Base-by-base conservation (phyloP, 352 stramenopile genomes). In the Globisporangium cederbergense region DNA sequence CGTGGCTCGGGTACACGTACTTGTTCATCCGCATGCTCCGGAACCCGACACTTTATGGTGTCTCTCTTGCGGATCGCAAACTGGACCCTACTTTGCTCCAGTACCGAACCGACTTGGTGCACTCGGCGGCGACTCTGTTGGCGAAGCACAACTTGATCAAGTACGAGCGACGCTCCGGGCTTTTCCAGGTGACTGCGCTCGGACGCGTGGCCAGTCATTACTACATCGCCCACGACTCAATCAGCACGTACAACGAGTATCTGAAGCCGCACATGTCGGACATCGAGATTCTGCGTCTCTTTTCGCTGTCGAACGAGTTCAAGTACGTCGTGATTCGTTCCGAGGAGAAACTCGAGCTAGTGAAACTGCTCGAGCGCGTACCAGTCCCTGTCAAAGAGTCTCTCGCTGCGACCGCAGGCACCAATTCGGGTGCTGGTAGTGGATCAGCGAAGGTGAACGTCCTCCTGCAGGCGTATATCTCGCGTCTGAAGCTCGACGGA, bases 1-100 rank as follows among this genome's bases (percentile, higher is more conserved):
- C 97, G 45, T 99, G 98, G 98, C 81, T 99, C 9, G 97, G 97
- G 16, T 99, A 99, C 82, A 99, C 98, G 40, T 99, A 99, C 76
- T 79, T 99, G 49, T 99, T 99, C 71, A 96, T 99, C 58, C 89
- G 98, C 42, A 99, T 99, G 98, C 83, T 99, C 20, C 93, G 94
- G 32, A 99, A 99, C 65, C 98, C 98, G 18, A 85, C 73, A 22
- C 73, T 99, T 32, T 99, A 99, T 70, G 97, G 97, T 18, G 91
- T 99, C 22, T 90, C 89, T 0, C 74, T 93, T 4, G 89, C 88
- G 11, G 85, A 93, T 62, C 72, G 93, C 22, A 90, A 96, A 47
- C 81, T 89, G 4, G 97, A 99, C 68, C 93, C 94, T 9, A 96
- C 84, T 5, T 74, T 99, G 46, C 82, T 99, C 25, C 91, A 98